A percentile compares a stretch with the other conserved stretches of the same genome.
Evolutionary conservation across 2,329 filamentous ascomycete genomes (phyloP).

Genomic region (Talaromyces piceae): DNA sequence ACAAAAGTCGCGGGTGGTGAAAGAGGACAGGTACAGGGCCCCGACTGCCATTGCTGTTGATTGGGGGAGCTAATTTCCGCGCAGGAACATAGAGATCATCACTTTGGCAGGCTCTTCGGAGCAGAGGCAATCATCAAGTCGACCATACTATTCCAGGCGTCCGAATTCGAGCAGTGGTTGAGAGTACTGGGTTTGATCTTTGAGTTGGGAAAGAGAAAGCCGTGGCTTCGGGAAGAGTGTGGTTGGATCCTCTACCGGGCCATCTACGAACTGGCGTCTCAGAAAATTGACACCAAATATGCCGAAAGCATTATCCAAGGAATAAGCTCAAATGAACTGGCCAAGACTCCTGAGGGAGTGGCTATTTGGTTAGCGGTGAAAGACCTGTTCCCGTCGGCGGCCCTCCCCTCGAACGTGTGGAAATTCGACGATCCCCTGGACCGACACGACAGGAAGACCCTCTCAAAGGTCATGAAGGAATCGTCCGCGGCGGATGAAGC

Average conservation of each 20-base stretch:
- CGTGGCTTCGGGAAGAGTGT: slow-evolving; percentile 84
- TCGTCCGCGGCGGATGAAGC: slow-evolving; percentile 26
- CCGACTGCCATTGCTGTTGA: not conserved
- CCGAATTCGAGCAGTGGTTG: slow-evolving; percentile 45
- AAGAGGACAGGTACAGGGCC: slow-evolving; percentile 43
- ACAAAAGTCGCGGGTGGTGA: slow-evolving; percentile 47
- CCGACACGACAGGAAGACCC: slow-evolving; percentile 56
- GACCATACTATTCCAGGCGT: slow-evolving; percentile 56
- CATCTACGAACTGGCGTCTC: slow-evolving; percentile 47
- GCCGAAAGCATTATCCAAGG: slow-evolving; percentile 56
- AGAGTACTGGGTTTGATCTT: slow-evolving; percentile 66
- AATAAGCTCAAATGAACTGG: slow-evolving; percentile 57
- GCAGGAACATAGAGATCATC: slow-evolving; percentile 78
- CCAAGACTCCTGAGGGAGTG: slow-evolving; percentile 78
- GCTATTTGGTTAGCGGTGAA: slow-evolving; percentile 75
- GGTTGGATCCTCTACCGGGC: slow-evolving; percentile 73
- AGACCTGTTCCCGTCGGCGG: slow-evolving; percentile 56
- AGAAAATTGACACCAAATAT: slow-evolving; percentile 38
- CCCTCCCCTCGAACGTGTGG: slow-evolving; percentile 66
- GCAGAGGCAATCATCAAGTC: slow-evolving; percentile 80
- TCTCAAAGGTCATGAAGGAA: slow-evolving; percentile 76
- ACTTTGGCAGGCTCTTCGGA: slow-evolving; percentile 80
- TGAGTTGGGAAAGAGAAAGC: slow-evolving; percentile 69
- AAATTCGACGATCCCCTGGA: slow-evolving; percentile 61
- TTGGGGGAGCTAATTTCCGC: slow-evolving; percentile 20